Evolutionary conservation across 345 rosid species (phyloP), one percentile per base, ranked within the genome.

Genomic region (Hirschfeldia incana): DNA sequence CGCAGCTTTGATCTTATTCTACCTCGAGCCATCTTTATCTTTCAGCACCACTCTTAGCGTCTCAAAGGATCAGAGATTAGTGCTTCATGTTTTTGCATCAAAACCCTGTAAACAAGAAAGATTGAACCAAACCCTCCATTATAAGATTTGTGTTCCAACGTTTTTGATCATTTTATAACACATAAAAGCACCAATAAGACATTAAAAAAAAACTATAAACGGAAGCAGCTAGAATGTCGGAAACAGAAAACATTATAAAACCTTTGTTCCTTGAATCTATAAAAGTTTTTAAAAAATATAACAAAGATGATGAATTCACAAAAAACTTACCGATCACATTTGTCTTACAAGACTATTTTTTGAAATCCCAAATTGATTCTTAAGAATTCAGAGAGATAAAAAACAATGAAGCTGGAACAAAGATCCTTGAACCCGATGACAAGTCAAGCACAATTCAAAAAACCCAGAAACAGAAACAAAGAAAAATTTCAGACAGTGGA

Each of bases 1-100:
- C 88, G 81, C 4, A 81, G 84, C 97, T 86, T 93, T n/a, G 87
- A 88, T 87, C 97, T 88, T 81, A 88, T 88, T 77, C 91, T 88
- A 46, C 98, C 92, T 69, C 89, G 65, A 74, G 97, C 82, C 99
- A 95, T 95, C 81, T 29, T 29, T 29, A 29, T 29, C 32, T 29
- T 29, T 29, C 3, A 29, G 4, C 32, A 29, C 32, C 32, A 29
- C 32, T 29, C 32, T 29, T 29, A 29, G 32, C 32, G 32, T 29
- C 4, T 29, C 32, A 29, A 4, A 29, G 32, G 32, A 29, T 29
- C 32, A 29, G 32, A 29, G 32, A 29, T 29, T 51, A 51, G 8
- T 51, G 57, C 17, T 51, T 51, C 57, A 5, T 51, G 8, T 72
- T 60, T 68, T 21, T n/a, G n/a, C n/a, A n/a, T n/a, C n/a, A n/a